Evolutionary conservation across 148 eudicot genomes (phyloP), one percentile per base, ranked within the genome.

Genomic region (Nyssa sinensis): DNA sequence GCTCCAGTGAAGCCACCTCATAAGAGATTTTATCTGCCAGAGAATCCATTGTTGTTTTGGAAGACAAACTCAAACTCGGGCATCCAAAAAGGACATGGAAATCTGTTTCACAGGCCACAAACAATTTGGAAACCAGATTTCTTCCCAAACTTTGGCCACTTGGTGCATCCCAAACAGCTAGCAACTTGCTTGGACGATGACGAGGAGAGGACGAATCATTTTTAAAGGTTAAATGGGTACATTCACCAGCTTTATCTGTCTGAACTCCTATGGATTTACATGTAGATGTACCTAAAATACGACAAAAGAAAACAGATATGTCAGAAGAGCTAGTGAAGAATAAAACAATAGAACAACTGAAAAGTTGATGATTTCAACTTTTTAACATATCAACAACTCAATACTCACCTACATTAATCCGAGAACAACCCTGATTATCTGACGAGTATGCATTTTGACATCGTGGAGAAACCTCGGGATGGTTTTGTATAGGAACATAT

Each of bases 191-290:
- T 62, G 66, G 77, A 68, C 64, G 35, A 70, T 49, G 12, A 79
- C 47, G 57, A 72, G 35, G 31, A 35, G 75, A 64, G 59, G 67
- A 72, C 47, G 74, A 12, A 62, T 80, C 66, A 74, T 74, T 82
- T 70, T 67, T 74, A 72, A 61, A 66, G 67, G 81, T 70, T 64
- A 78, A 64, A 70, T 62, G 66, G 61, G 73, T 68, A 67, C 76
- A 73, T 63, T 85, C 88, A 78, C 62, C 83, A 75, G 58, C 75
- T 51, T 64, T 70, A 62, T 92, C 97, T 64, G 97, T 90, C 82
- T 92, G 98, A 11, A 94, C 80, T 72, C 95, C 98, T 51, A 86
- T 69, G 33, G 80, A 71, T 79, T 84, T 90, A 80, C 81, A 82
- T 65, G 79, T 77, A 83, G 83, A 37, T 30, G 73, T 64, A 78